Evolutionary conservation across 2,329 filamentous ascomycete genomes (phyloP).

Genomic region (Clathrospora elynae): DNA sequence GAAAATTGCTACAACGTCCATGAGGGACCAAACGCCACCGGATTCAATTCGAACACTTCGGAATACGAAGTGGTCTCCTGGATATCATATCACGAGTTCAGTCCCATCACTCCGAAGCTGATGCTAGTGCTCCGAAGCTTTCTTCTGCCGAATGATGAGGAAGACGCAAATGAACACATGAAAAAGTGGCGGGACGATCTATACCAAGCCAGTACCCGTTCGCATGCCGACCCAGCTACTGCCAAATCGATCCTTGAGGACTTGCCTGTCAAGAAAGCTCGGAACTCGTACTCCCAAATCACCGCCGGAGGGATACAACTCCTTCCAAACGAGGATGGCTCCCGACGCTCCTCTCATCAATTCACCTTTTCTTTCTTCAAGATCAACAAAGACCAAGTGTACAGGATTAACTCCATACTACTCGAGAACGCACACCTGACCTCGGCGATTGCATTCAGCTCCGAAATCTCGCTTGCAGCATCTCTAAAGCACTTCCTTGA

Average conservation of each 20-base stretch:
- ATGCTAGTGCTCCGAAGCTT: not conserved
- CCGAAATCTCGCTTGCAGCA: not conserved
- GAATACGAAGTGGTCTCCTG: not conserved
- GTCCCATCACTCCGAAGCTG: not conserved
- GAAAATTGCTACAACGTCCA: not conserved
- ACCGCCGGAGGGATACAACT: not conserved
- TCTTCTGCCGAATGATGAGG: not conserved
- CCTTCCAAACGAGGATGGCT: too few relatives aligned
- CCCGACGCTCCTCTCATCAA: too few relatives aligned
- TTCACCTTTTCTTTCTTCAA: not conserved
- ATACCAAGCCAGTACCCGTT: not conserved
- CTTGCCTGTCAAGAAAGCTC: constrained; percentile 15
- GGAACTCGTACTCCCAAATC: constrained; percentile 11
- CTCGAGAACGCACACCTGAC: not conserved
- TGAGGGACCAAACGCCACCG: constrained; percentile 1
- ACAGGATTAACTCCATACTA: not conserved
- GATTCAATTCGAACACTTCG: too few relatives aligned
- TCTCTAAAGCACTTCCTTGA: not conserved
- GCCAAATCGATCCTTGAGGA: constrained; percentile 16
- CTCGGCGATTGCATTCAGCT: not conserved
- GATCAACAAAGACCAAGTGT: not conserved
- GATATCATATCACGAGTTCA: not conserved
- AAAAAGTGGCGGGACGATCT: not conserved
- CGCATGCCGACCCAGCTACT: not conserved
- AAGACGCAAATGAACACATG: not conserved